Base-by-base conservation (phyloP, 2,329 filamentous ascomycete genomes). In the Sphaerulina populicola region DNA sequence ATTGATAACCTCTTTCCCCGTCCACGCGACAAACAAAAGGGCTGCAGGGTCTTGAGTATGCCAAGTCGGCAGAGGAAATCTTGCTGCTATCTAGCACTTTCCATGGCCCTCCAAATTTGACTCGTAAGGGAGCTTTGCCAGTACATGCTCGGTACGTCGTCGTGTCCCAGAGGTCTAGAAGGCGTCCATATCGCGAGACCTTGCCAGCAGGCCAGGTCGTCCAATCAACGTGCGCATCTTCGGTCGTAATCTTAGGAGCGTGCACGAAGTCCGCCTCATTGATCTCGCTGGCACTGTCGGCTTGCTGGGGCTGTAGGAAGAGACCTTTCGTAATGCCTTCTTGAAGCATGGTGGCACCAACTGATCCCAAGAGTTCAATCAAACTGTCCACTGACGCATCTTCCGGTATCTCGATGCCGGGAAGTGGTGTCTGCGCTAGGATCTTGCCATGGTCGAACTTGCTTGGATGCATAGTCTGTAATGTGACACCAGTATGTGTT, bases 391-490 rank as follows among this genome's bases (percentile, higher is more conserved):
- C 72, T 0, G 76, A 79, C 52, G 72, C 75, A 18, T 62, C 61
- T 0, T 67, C 60, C 0, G 73, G 70, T 30, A 88, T 72, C 1
- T 62, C 55, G 3, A 80, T 62, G 1, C 80, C 81, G 0, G 81
- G 81, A 0, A 64, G 51, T 0, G 78, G 75, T 0, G 66, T 71
- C 68, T 94, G 89, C 12, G 79, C 76, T 23, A 98, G 74, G 8
- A 96, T 77, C 2, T 73, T 68, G 27, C 93, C 93, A 53, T 82
- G 80, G 67, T 98, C 93, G 65, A 97, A 96, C 42, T 76, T 70
- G 12, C 72, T 70, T 1, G 81, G 77, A 66, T 96, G 81, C 35
- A 98, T 77, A 0, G 91, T 97, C 68, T 98, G 93, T 23, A 98
- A 74, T 0, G 86, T 85, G 18, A 96, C 77, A 21, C 93, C 93